These are phyloP conservation scores for Naganishia antarctica DNA, from an alignment of 768 basidiomycete genomes.

Conservation along the genomic window DNA sequence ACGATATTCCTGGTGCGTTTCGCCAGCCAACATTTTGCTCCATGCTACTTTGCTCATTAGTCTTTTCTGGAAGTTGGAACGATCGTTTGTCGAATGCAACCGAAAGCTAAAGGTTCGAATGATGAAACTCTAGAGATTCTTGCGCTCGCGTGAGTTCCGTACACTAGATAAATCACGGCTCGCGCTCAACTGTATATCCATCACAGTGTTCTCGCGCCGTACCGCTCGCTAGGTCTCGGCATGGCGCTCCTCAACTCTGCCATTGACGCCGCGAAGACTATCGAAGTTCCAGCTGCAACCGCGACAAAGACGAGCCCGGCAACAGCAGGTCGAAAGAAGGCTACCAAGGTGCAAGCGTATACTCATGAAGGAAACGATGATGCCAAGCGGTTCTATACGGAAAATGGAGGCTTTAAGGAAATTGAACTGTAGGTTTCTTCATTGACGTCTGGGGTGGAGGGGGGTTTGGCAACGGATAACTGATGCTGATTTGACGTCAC, in stretches of 20 bases:
- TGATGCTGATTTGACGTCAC: not conserved
- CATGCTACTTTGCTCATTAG: not conserved
- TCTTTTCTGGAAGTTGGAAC: slow-evolving; percentile 35
- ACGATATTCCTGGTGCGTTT: slow-evolving; percentile 42
- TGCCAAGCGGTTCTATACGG: slow-evolving; percentile 44
- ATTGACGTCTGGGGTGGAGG: no score
- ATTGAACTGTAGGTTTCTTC: slow-evolving; percentile 37
- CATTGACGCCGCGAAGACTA: slow-evolving; percentile 35
- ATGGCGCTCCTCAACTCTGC: slow-evolving; percentile 39
- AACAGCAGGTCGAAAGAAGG: slow-evolving; percentile 33
- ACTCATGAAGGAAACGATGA: slow-evolving; percentile 44
- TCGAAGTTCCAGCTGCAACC: slow-evolving; percentile 34
- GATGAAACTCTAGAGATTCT: slow-evolving; percentile 42
- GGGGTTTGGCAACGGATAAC: not conserved
- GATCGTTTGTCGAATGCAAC: slow-evolving; percentile 38
- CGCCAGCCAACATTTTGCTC: no score
- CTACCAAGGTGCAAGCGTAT: slow-evolving; percentile 40
- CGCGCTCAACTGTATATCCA: not conserved
- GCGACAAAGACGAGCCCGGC: slow-evolving; percentile 38
- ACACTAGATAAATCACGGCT: not conserved
- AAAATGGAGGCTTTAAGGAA: slow-evolving; percentile 42
- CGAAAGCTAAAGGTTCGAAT: slow-evolving; percentile 29
- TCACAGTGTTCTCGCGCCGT: slow-evolving; percentile 44
- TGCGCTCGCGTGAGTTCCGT: slow-evolving; percentile 40
- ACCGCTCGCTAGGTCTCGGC: slow-evolving; percentile 43